Base-by-base conservation (phyloP, 1,284 basidiomycete species). In the Boletus smithii region DNA sequence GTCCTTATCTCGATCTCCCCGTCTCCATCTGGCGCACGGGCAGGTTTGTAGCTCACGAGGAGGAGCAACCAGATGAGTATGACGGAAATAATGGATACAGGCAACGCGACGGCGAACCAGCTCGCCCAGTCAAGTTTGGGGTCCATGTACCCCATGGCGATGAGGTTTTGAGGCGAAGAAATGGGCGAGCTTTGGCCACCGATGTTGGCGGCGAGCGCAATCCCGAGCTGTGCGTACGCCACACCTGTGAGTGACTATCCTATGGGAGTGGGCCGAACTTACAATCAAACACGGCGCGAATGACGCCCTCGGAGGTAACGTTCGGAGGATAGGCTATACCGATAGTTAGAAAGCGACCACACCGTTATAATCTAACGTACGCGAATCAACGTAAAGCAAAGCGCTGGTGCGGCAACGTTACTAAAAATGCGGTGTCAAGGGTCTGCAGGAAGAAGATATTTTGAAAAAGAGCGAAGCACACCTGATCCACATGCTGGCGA, bases 401-500 rank as follows among this genome's bases (percentile, higher is more conserved):
- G 75, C 1, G 95, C 97, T 11, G 97, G 97, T 7, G 95, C 95
- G 1, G 95, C 95, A 13, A 99, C 95, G 63, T 99, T 98, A 66
- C 89, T 92, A 48, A 29, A 38, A 24, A 23, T 8, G 26, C 8
- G 14, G 39, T 39, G 49, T 53, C 52, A 53, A 48, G 3, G 33
- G 8, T 46, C 33, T 5, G 31, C 26, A 27, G 26, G 26, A 31
- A 16, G 5, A 8, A 17, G 14, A 35, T 23, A 8, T 8, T 13
- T 8, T 31, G 33, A 40, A 13, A 29, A 64, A 63, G n/a, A 29
- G 59, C 53, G 22, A 60, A 61, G 67, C 75, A 48, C 66, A 91
- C 79, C 85, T 88, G 61, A 99, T 98, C 97, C 95, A 99, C 97
- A 98, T 99, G 66, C 90, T 93, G 2, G 95, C 94, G 65, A 99